A percentile compares a stretch with the other conserved stretches of the same genome.
phyloP scores from a whole-genome alignment of 495 filamentous ascomycete species.

The Sabuloglossum arenarium region DNA sequence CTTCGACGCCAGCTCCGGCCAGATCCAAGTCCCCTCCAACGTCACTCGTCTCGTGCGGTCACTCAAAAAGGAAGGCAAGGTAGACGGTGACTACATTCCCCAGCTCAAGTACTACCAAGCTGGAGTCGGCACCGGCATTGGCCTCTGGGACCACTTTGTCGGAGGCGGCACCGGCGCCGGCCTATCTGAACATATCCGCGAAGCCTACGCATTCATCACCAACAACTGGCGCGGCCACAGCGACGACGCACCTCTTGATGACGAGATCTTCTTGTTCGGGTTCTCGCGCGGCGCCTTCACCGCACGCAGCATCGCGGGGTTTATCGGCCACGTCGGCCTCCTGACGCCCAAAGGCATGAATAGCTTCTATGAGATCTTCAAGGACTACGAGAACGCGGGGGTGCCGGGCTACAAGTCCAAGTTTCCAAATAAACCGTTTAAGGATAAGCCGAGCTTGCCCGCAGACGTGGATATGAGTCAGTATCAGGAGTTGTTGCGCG shows the following conservation, averaged over 20 bases:
- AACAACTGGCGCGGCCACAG: slow-evolving; percentile 22
- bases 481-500: neutral
- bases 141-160: neutral
- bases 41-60: slow-evolving; percentile 23
- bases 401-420: slow-evolving; percentile 9
- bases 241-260: slow-evolving; percentile 13
- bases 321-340: slow-evolving; percentile 29
- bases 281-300: slow-evolving; percentile 40
- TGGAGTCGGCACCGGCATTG: slow-evolving; percentile 25
- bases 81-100: slow-evolving; percentile 12
- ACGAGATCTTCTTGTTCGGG: slow-evolving; percentile 37
- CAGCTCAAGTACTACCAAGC: slow-evolving; percentile 34
- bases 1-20: slow-evolving; percentile 9
- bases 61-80: slow-evolving; percentile 14
- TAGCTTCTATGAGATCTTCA: slow-evolving; percentile 23
- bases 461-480: neutral
- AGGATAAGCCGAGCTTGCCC: slow-evolving; percentile 3
- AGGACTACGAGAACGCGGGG: slow-evolving; percentile 22
- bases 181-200: slow-evolving; percentile 23
- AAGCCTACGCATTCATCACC: slow-evolving; percentile 27
- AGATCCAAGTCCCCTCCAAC: slow-evolving; percentile 22
- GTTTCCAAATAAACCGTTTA: slow-evolving; percentile 6
- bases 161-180: slow-evolving; percentile 6
- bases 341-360: slow-evolving; percentile 14
- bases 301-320: slow-evolving; percentile 29